Evolutionary conservation across 2,329 filamentous ascomycete species (phyloP).

Genomic region (Ophiocordyceps camponoti-leonardi): DNA sequence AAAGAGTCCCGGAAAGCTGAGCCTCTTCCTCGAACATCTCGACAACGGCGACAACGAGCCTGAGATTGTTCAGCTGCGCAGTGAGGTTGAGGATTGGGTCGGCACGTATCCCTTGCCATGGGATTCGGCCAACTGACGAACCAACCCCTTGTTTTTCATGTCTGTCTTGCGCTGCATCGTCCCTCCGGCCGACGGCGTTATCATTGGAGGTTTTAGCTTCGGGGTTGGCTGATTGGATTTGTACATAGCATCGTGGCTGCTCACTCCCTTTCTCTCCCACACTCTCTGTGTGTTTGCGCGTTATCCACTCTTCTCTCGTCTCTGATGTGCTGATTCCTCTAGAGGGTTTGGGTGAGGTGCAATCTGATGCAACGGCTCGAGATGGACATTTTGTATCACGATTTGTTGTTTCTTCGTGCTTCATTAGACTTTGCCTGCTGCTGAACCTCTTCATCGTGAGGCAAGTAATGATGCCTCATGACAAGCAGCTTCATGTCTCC

Average conservation of each 20-base stretch:
- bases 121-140: slow-evolving; percentile 24
- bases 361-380: not conserved
- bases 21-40: slow-evolving; percentile 50
- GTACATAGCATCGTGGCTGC: not conserved
- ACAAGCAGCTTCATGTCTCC: not conserved
- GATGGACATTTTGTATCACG: not conserved
- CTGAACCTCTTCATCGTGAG: too few species aligned
- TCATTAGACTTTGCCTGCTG: too few species aligned
- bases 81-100: slow-evolving; percentile 66
- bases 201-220: not conserved
- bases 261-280: not conserved
- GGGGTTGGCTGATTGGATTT: not conserved
- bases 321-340: not conserved
- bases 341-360: not conserved
- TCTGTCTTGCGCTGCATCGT: not conserved
- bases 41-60: slow-evolving; percentile 49
- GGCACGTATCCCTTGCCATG: slow-evolving; percentile 58
- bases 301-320: too few species aligned
- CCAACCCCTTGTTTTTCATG: not conserved
- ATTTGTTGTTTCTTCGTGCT: too few species aligned
- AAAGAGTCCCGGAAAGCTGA: slow-evolving; percentile 47
- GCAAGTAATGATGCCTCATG: not conserved
- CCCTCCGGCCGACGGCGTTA: not conserved
- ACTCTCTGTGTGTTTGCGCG: too few species aligned
- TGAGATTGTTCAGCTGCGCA: slow-evolving; percentile 56